These are phyloP conservation scores for Arthrobotrys musiformis DNA, from an alignment of 2,329 filamentous ascomycete species.

Conservation along the genomic window DNA sequence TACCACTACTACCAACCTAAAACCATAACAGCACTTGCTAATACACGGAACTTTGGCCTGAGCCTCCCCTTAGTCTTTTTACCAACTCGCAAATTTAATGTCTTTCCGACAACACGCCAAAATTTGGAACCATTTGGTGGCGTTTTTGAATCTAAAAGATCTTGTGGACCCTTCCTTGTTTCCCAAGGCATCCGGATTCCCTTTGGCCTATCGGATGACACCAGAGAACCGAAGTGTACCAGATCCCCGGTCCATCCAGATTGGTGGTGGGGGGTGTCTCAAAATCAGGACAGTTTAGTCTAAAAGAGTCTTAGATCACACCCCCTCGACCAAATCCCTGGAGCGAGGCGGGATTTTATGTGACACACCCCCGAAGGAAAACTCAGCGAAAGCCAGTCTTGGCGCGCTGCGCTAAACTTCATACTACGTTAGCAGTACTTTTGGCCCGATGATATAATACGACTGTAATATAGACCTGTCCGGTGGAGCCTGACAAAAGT, in stretches of 20 bases:
- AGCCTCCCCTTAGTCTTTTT: background rate
- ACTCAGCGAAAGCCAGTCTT: slow-evolving; percentile 6
- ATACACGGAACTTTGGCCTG: background rate
- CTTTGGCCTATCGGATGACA: slow-evolving; percentile 52
- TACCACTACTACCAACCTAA: background rate
- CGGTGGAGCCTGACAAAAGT: slow-evolving; percentile 27
- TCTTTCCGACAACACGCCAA: slow-evolving; percentile 40
- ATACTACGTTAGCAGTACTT: background rate
- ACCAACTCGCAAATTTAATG: slow-evolving; percentile 25
- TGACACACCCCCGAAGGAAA: slow-evolving; percentile 52
- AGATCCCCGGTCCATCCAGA: slow-evolving; percentile 50
- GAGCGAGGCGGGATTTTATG: slow-evolving; percentile 54
- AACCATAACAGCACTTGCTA: background rate
- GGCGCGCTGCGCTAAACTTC: slow-evolving; percentile 10
- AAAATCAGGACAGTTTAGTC: slow-evolving; percentile 30
- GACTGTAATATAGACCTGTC: slow-evolving; percentile 10
- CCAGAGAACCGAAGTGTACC: slow-evolving; percentile 48
- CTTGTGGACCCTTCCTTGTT: slow-evolving; percentile 24
- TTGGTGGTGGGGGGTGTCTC: slow-evolving; percentile 28
- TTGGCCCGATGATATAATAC: slow-evolving; percentile 47
- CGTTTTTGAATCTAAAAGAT: slow-evolving; percentile 33
- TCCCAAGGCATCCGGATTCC: slow-evolving; percentile 15
- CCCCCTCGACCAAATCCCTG: slow-evolving; percentile 40
- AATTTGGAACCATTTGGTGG: slow-evolving; percentile 45
- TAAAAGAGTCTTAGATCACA: slow-evolving; percentile 23